phyloP scores from a whole-genome alignment of 257 asterid genomes.

The Hygrophila difformis region DNA sequence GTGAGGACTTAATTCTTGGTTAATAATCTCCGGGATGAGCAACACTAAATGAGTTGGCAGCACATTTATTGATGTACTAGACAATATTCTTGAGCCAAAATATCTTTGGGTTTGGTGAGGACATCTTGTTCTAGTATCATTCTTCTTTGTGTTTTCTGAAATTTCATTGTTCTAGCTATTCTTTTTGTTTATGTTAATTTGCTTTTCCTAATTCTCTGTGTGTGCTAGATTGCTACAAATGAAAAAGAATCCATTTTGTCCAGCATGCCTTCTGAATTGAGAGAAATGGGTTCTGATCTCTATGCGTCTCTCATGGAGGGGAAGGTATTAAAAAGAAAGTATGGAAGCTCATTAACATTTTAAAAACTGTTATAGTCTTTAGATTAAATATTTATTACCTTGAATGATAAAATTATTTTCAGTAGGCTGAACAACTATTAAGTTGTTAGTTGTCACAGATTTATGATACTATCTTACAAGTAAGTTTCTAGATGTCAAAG shows the following conservation, averaged over 20 bases:
- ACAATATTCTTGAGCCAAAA: neutral
- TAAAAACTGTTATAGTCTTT: constrained; percentile 6
- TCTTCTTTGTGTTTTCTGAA: neutral
- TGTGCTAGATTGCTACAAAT: constrained; percentile 65
- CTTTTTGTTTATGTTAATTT: neutral
- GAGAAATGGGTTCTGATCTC: constrained; percentile 70
- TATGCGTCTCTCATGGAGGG: constrained; percentile 80
- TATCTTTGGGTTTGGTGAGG: neutral
- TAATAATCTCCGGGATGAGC: constrained; percentile 8
- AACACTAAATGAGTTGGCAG: neutral
- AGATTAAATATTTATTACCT: constrained; percentile 9
- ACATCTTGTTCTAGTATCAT: no score
- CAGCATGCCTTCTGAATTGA: constrained; percentile 59
- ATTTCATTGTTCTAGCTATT: no score
- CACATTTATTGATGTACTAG: no score
- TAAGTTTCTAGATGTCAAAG: neutral
- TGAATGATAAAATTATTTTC: no score
- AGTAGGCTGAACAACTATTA: no score
- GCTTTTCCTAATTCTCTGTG: constrained; percentile 7
- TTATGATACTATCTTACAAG: no score
- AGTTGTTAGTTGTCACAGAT: no score
- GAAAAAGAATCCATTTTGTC: constrained; percentile 74
- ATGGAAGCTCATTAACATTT: constrained; percentile 13
- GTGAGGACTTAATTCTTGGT: constrained; percentile 2
- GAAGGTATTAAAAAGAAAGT: constrained; percentile 46